phyloP scores from a whole-genome alignment of 768 basidiomycete species.

The Pisolithus sp. region DNA sequence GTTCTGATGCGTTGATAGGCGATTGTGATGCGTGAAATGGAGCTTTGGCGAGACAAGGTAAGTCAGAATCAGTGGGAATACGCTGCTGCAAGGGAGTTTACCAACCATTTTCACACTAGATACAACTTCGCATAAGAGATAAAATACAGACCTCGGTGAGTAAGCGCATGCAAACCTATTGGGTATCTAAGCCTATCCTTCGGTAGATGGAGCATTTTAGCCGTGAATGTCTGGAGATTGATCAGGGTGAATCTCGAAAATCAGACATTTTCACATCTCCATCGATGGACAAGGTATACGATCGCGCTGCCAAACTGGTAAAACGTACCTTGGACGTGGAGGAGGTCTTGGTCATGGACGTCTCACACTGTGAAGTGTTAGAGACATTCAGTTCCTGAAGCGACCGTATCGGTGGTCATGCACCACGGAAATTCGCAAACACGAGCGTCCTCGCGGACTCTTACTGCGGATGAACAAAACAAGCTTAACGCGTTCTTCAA shows the following conservation, averaged over 20 bases:
- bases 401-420: slow-evolving; percentile 60
- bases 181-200: background rate
- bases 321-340: slow-evolving; percentile 88
- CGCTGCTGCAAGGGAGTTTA: background rate
- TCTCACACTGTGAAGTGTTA: slow-evolving; percentile 83
- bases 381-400: slow-evolving; percentile 60
- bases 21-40: slow-evolving; percentile 92
- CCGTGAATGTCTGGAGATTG: slow-evolving; percentile 89
- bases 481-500: slow-evolving; percentile 72
- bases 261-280: slow-evolving; percentile 20
- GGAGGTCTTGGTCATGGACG: slow-evolving; percentile 87
- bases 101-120: slow-evolving; percentile 34
- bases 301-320: slow-evolving; percentile 84
- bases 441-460: slow-evolving; percentile 45
- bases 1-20: slow-evolving; percentile 35
- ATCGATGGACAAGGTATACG: slow-evolving; percentile 85
- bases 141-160: slow-evolving; percentile 84
- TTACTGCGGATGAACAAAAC: slow-evolving; percentile 67
- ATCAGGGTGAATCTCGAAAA: slow-evolving; percentile 36
- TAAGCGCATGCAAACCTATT: background rate
- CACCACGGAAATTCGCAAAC: slow-evolving; percentile 59
- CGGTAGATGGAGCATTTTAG: slow-evolving; percentile 90
- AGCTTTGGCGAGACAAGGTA: slow-evolving; percentile 91
- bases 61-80: slow-evolving; percentile 5
- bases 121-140: slow-evolving; percentile 85